phyloP scores from a whole-genome alignment of 2,329 filamentous ascomycete species.

The Ophiosphaerella herpotricha region DNA sequence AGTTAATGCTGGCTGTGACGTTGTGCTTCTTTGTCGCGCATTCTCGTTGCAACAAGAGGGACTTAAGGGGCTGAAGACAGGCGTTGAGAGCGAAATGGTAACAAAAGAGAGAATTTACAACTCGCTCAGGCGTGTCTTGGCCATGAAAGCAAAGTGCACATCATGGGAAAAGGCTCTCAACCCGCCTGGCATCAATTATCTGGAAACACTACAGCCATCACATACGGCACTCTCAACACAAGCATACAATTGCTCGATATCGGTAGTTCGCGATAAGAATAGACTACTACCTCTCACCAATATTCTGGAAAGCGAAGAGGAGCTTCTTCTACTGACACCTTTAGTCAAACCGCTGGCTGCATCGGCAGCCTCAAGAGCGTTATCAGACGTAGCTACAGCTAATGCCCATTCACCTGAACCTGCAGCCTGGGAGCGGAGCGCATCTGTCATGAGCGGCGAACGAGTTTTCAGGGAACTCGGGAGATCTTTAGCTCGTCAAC shows the following conservation, averaged over 20 bases:
- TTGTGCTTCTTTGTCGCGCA: constrained; percentile 85
- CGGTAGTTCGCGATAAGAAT: constrained; percentile 87
- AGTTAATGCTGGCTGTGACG: constrained; percentile 91
- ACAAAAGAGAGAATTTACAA: constrained; percentile 77
- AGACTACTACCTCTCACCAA: constrained; percentile 80
- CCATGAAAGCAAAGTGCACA: constrained; percentile 82
- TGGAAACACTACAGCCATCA: constrained; percentile 79
- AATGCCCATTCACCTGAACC: constrained; percentile 57
- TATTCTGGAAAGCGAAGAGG: constrained; percentile 81
- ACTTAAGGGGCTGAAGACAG: constrained; percentile 84
- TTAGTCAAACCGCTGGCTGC: constrained; percentile 91
- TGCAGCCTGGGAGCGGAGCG: constrained; percentile 60
- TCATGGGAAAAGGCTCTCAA: constrained; percentile 92
- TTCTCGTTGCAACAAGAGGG: constrained; percentile 90
- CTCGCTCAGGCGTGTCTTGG: constrained; percentile 77
- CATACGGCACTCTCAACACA: constrained; percentile 81
- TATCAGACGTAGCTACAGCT: constrained; percentile 65
- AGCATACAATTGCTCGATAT: constrained; percentile 91
- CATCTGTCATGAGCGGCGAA: constrained; percentile 84
- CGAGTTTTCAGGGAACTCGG: constrained; percentile 90
- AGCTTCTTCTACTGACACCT: constrained; percentile 85
- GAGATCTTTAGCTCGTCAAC: constrained; percentile 80
- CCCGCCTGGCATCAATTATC: constrained; percentile 74
- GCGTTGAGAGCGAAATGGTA: constrained; percentile 88
- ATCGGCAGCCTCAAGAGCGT: constrained; percentile 76